Evolutionary conservation across 805 yeast genomes (phyloP), one percentile per base, ranked within the genome.

Genomic region (Debaryomyces hansenii): DNA sequence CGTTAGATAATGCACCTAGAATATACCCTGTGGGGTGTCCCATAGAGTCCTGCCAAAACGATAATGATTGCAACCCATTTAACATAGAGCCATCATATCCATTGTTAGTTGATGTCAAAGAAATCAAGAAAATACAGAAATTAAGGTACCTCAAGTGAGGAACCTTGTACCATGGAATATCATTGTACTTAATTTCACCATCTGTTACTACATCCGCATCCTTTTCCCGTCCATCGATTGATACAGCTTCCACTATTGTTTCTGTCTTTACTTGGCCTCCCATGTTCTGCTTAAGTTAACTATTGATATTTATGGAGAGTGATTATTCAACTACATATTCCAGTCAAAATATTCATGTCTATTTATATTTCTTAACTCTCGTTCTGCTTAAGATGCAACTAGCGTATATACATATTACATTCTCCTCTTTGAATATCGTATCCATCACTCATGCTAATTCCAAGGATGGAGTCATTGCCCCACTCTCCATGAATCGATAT

Each of bases 1-100:
- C 78, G 47, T 70, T 71, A 35, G 65, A 47, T 40, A 74, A 60
- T 27, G 74, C 70, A 49, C 79, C 79, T 20, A 75, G 56, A 16
- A 57, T 54, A 29, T 69, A 64, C 53, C 75, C 74, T 4, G 53
- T 36, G 12, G 77, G 78, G 36, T 63, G 46, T 33, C 70, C 69
- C 57, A 78, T 68, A 33, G 63, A 66, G 5, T 55, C 47, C 45
- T 59, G 58, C 79, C 82, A 79, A 27, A 58, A 56, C 1, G 57
- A 49, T 53, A 75, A 66, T 7, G 77, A 61, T 54, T 79, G 83
- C 50, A 79, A 65, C 33, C 80, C 79, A 51, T 79, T 78, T 54
- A 79, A 60, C 69, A 79, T 64, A 12, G 75, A 70, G 49, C 77
- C 77, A 59, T 75, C 80, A 49, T 68, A 76, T 49, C 80, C 79